Conservation (phyloP, 2,329 filamentous ascomycete species). For the Trichoderma afroharzianum region DNA sequence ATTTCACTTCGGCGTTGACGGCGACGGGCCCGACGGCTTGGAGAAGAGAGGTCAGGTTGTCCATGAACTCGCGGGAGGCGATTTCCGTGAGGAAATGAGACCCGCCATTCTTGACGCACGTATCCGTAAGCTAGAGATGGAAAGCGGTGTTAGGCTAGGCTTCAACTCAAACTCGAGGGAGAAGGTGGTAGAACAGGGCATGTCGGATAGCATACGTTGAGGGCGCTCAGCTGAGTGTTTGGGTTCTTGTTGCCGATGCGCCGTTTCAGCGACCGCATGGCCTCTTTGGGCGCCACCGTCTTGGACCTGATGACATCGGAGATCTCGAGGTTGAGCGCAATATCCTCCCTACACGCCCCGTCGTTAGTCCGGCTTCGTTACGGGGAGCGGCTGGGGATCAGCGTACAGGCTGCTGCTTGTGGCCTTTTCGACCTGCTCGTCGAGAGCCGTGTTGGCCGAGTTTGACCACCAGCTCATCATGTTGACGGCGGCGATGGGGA, state of each 20-base stretch:
- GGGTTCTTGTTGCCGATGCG: conserved; percentile 97
- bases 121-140: conserved; percentile 76
- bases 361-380: neutral
- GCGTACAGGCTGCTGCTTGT: conserved; percentile 88
- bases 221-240: conserved; percentile 90
- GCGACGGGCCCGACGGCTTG: conserved; percentile 72
- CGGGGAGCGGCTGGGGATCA: conserved; percentile 5
- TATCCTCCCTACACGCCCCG: conserved; percentile 68
- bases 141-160: neutral
- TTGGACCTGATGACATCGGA: conserved; percentile 97
- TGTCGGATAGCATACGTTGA: conserved; percentile 62
- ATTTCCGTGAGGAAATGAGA: conserved; percentile 93
- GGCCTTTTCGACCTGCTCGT: conserved; percentile 94
- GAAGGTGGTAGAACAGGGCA: neutral
- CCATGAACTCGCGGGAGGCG: conserved; percentile 96
- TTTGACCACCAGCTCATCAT: conserved; percentile 97
- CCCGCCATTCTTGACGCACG: conserved; percentile 97
- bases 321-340: conserved; percentile 95
- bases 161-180: neutral
- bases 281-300: conserved; percentile 94
- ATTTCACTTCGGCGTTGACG: conserved; percentile 79
- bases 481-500: conserved; percentile 18
- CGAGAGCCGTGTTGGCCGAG: conserved; percentile 82
- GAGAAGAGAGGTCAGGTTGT: conserved; percentile 87
- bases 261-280: conserved; percentile 92